Evolutionary conservation across 352 stramenopile species (phyloP).

Genomic region (Phytophthora europaea): DNA sequence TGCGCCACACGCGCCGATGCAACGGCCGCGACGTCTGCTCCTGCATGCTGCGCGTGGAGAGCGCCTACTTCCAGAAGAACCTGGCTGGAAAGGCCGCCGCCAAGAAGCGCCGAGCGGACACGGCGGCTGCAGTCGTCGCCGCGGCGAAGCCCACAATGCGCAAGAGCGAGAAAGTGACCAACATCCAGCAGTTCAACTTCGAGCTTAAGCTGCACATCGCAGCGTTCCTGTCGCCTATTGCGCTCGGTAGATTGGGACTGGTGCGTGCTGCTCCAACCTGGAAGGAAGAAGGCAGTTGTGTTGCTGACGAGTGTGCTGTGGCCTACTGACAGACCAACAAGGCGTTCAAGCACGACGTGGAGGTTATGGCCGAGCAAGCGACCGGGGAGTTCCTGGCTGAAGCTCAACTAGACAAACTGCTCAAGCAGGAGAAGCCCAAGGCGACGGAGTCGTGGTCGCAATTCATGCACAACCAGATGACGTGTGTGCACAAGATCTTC

Average conservation of each 20-base stretch:
- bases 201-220: conserved; percentile 61
- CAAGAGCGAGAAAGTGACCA: conserved; percentile 44
- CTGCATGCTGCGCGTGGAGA: conserved; percentile 74
- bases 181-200: conserved; percentile 60
- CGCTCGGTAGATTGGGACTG: conserved; percentile 69
- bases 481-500: conserved; percentile 80
- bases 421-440: conserved; percentile 57
- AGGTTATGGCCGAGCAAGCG: conserved; percentile 59
- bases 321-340: conserved; percentile 53
- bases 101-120: conserved; percentile 49
- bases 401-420: conserved; percentile 41
- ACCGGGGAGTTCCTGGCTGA: conserved; percentile 52
- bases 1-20: conserved; percentile 72
- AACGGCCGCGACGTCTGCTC: conserved; percentile 74
- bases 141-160: conserved; percentile 12
- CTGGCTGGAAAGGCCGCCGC: conserved; percentile 47
- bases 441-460: conserved; percentile 63
- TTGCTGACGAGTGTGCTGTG: conserved; percentile 31
- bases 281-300: background rate
- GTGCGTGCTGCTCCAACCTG: conserved; percentile 32
- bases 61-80: conserved; percentile 75
- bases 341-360: conserved; percentile 52
- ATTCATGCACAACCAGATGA: conserved; percentile 81
- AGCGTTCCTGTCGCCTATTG: conserved; percentile 49
- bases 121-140: background rate